These are phyloP conservation scores for Agarophyton chilense DNA, from an alignment of 23 red algal species.

Conservation along the genomic window DNA sequence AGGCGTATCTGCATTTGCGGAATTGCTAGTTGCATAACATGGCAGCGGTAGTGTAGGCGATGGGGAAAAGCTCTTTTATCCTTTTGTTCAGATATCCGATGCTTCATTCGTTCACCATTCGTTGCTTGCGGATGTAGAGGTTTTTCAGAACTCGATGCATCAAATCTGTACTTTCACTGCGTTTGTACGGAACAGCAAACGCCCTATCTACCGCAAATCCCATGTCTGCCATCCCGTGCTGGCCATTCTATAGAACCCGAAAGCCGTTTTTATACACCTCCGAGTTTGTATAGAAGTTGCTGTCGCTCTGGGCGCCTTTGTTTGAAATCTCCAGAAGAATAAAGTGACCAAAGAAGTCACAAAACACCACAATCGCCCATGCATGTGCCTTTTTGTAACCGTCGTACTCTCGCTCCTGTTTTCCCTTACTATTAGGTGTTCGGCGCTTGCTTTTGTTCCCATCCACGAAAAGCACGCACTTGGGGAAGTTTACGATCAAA, in stretches of 20 bases:
- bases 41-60: conserved; percentile 2
- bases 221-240: conserved; percentile 51
- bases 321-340: conserved; percentile 11
- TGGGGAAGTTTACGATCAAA: neutral
- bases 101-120: conserved; percentile 50
- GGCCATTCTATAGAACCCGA: neutral
- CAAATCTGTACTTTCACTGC: neutral
- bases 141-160: neutral
- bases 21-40: conserved; percentile 29
- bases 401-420: conserved; percentile 29
- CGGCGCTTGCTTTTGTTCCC: conserved; percentile 15
- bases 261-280: neutral
- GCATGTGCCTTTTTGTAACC: conserved; percentile 42
- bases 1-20: neutral
- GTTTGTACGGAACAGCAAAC: conserved; percentile 40
- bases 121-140: conserved; percentile 6
- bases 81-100: conserved; percentile 46
- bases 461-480: conserved; percentile 48
- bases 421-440: neutral
- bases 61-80: conserved; percentile 16
- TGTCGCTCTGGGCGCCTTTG: conserved; percentile 21
- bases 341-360: conserved; percentile 37
- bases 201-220: neutral
- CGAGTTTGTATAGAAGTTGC: conserved; percentile 1
- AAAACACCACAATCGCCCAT: conserved; percentile 37